Evolutionary conservation across 176 grass and related monocot genomes (phyloP).

Genomic region (Zoysia pacifica): DNA sequence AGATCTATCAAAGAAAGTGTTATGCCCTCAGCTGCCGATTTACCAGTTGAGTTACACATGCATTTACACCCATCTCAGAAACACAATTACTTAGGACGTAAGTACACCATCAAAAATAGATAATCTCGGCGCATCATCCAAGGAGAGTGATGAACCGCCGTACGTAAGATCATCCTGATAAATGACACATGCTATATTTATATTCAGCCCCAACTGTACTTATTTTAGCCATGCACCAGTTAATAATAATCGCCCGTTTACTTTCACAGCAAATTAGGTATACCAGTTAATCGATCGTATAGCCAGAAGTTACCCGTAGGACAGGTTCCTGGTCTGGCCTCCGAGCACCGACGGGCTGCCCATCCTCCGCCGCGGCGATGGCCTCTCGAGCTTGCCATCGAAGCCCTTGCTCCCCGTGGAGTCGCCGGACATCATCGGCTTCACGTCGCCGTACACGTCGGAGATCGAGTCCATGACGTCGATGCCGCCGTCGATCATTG

Average conservation of each 20-base stretch:
- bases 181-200: conserved; percentile 19
- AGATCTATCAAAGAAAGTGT: conserved; percentile 15
- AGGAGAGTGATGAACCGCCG: conserved; percentile 45
- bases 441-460: conserved; percentile 71
- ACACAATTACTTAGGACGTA: conserved; percentile 32
- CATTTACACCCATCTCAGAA: conserved; percentile 55
- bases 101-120: conserved; percentile 43
- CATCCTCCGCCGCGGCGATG: conserved; percentile 68
- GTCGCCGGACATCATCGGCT: conserved; percentile 69
- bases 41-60: conserved; percentile 38
- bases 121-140: conserved; percentile 53
- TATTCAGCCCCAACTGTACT: conserved; percentile 45
- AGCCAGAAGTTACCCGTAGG: conserved; percentile 61
- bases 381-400: conserved; percentile 68
- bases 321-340: conserved; percentile 64
- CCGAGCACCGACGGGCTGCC: conserved; percentile 68
- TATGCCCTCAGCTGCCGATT: conserved; percentile 35
- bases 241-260: conserved; percentile 37
- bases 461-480: conserved; percentile 70
- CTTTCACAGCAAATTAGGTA: conserved; percentile 15
- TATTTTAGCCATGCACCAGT: conserved; percentile 53
- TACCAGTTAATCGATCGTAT: neutral
- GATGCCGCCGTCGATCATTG: conserved; percentile 53
- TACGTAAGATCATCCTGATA: conserved; percentile 57
- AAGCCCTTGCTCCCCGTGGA: conserved; percentile 65